Conservation (phyloP, 106 monocot genomes). For the Agapanthus africanus region DNA sequence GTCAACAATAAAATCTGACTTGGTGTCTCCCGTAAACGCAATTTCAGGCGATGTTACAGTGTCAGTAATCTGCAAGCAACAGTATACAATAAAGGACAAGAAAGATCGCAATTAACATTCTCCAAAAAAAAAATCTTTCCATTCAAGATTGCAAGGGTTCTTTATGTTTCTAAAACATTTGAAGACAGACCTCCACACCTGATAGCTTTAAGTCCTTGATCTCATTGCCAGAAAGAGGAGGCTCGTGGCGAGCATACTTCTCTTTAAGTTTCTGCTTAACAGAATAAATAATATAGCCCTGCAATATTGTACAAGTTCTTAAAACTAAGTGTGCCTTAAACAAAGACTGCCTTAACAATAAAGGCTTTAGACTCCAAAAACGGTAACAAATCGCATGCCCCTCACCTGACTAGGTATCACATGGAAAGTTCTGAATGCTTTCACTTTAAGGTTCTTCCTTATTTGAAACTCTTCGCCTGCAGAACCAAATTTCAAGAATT, state of each 20-base stretch:
- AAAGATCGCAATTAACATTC: too few species aligned
- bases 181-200: conserved; percentile 88
- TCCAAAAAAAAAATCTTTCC: too few species aligned
- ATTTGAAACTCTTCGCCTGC: conserved; percentile 76
- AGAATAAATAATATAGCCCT: conserved; percentile 94
- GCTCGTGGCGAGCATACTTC: conserved; percentile 54
- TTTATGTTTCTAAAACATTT: too few species aligned
- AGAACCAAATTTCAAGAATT: conserved; percentile 8
- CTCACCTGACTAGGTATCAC: conserved; percentile 75
- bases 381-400: neutral
- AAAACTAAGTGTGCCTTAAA: neutral
- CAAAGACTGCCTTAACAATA: neutral
- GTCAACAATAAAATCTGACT: conserved; percentile 76
- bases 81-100: neutral
- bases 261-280: conserved; percentile 79
- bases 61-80: conserved; percentile 51
- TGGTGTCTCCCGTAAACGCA: conserved; percentile 96
- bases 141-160: too few species aligned
- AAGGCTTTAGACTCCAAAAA: neutral
- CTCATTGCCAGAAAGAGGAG: conserved; percentile 49
- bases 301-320: conserved; percentile 16
- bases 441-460: conserved; percentile 83
- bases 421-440: conserved; percentile 89
- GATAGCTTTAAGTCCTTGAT: conserved; percentile 70
- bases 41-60: conserved; percentile 71